Conservation (phyloP, 345 rosid species). For the Salix viminalis region DNA sequence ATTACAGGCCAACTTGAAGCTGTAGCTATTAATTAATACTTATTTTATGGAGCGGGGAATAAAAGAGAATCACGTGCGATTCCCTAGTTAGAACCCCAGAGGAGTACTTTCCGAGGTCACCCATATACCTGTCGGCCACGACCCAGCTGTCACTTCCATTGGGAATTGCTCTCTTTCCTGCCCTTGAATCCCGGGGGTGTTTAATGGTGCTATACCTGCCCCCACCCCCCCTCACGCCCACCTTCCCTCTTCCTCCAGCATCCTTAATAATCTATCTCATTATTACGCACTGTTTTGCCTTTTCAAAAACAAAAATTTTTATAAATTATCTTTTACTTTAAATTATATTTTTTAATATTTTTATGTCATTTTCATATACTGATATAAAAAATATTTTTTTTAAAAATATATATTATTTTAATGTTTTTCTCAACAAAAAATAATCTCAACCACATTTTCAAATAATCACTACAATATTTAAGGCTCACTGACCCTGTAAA, state of each 20-base stretch:
- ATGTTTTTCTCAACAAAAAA: too few species aligned
- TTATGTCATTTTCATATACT: too few species aligned
- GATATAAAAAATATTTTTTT: too few species aligned
- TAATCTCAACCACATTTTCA: too few species aligned
- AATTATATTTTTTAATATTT: too few species aligned
- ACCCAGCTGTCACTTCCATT: constrained; percentile 40
- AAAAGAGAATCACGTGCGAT: neutral
- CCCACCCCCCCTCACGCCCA: neutral
- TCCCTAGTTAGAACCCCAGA: neutral
- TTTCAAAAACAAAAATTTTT: too few species aligned
- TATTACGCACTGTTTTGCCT: too few species aligned
- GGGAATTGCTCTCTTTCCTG: constrained; percentile 38
- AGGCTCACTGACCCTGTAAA: too few species aligned
- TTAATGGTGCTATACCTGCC: neutral
- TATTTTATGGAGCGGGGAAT: neutral
- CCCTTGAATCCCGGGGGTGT: constrained; percentile 46
- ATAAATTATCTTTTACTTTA: too few species aligned
- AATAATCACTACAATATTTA: too few species aligned
- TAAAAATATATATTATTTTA: too few species aligned
- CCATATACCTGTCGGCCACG: constrained; percentile 51
- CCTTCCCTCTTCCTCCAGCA: neutral
- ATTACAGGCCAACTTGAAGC: neutral
- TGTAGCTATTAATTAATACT: neutral
- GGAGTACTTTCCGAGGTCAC: neutral
- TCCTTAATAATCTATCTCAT: too few species aligned